Evolutionary conservation across 106 monocot species (phyloP).

Genomic region (Amphibolis antarctica): DNA sequence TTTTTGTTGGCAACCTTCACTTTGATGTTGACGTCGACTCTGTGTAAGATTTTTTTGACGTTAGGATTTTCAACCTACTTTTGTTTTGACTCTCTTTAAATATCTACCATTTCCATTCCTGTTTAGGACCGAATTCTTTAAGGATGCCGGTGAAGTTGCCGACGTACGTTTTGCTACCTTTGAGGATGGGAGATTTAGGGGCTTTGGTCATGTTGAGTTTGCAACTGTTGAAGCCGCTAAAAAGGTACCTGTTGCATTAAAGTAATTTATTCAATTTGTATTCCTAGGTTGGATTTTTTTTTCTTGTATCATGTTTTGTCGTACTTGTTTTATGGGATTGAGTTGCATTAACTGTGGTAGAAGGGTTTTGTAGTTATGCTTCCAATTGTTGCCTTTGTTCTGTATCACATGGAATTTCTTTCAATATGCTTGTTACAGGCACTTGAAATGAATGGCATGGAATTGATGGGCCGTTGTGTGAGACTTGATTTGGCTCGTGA

Average conservation of each 20-base stretch:
- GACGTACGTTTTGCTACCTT: slow-evolving; percentile 39
- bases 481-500: slow-evolving; percentile 62
- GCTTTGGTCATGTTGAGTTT: slow-evolving; percentile 93
- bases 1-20: slow-evolving; percentile 70
- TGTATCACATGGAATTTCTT: too few species aligned
- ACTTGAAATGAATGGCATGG: slow-evolving; percentile 47
- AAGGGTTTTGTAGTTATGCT: too few species aligned
- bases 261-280: not conserved
- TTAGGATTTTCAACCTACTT: not conserved
- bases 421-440: slow-evolving; percentile 37
- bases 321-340: not conserved
- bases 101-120: not conserved
- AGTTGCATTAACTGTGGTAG: not conserved
- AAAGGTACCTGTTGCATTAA: slow-evolving; percentile 13
- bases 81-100: not conserved
- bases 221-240: slow-evolving; percentile 44
- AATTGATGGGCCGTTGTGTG: slow-evolving; percentile 58
- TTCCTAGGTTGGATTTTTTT: not conserved
- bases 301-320: not conserved
- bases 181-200: slow-evolving; percentile 54
- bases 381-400: too few species aligned
- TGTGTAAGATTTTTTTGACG: slow-evolving; percentile 29
- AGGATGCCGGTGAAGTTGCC: slow-evolving; percentile 64
- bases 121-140: slow-evolving; percentile 59
- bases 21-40: slow-evolving; percentile 40